Evolutionary conservation across 805 yeast species (phyloP).

Genomic region (Saccharomycopsis sp.): DNA sequence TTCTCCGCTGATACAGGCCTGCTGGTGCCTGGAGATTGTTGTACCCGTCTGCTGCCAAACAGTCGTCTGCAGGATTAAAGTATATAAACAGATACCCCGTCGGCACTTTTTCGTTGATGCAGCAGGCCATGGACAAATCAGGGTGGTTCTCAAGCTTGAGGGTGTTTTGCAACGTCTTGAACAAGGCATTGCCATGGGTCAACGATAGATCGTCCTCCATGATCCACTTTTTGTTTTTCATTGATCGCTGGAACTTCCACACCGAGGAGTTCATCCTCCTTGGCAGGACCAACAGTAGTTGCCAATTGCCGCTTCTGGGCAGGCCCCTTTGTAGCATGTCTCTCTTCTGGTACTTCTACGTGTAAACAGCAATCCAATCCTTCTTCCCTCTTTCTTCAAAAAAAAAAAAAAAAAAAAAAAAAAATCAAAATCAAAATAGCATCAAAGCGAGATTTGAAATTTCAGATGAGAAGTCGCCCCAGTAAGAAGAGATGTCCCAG

Average conservation of each 20-base stretch:
- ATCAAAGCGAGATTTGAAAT: too few species aligned
- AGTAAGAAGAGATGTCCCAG: too few species aligned
- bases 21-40: conserved; percentile 68
- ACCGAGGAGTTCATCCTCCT: too few species aligned
- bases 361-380: too few species aligned
- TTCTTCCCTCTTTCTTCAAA: too few species aligned
- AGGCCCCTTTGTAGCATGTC: too few species aligned
- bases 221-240: conserved; percentile 12
- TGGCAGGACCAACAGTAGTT: too few species aligned
- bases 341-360: too few species aligned
- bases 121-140: neutral
- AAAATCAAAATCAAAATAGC: too few species aligned
- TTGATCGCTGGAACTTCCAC: conserved; percentile 12
- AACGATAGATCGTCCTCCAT: conserved; percentile 19
- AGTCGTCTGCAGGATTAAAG: conserved; percentile 48
- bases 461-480: too few species aligned
- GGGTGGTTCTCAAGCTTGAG: neutral
- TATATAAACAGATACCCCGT: conserved; percentile 59
- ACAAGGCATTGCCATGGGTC: conserved; percentile 14
- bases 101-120: conserved; percentile 25
- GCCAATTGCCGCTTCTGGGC: too few species aligned
- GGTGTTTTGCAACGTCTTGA: conserved; percentile 4
- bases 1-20: conserved; percentile 43
- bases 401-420: too few species aligned
- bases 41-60: conserved; percentile 66